Base-by-base conservation (phyloP, 202 grass and related monocot species). In the Dendrocalamus latiflorus region DNA sequence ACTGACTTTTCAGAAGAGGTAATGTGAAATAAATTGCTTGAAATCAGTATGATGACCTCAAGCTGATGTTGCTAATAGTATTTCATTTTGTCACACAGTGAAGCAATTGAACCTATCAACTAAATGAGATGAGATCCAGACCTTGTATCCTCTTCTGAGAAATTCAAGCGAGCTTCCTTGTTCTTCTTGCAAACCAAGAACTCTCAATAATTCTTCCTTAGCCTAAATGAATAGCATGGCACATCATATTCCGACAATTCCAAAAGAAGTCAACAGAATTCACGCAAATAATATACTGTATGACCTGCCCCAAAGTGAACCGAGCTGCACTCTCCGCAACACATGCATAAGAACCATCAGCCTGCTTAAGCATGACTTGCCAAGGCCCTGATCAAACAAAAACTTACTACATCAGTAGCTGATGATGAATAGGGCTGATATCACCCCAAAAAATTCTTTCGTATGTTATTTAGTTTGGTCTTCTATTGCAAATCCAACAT, bases 111-210 rank as follows among this genome's bases (percentile, higher is more conserved):
- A 26, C 22, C 1, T 55, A 65, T 22, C 22, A 65, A 48, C 22
- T 28, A n/a, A 64, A 33, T 68, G 66, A 47, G 28, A 84, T 34
- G 43, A 70, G 59, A 83, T 61, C 4, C 61, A 62, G 43, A 98
- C 95, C 95, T 98, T 98, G 80, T 93, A 95, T 88, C 95, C 95
- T 85, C 87, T 93, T 90, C 95, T 94, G 65, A 98, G 85, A 61
- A 98, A 98, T 89, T 98, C 85, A 66, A 98, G 87, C 45, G 87
- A 87, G 83, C 93, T 98, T 83, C 95, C 95, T 89, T 89, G 50
- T 83, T 98, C 92, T 75, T 98, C 95, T 93, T 98, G 92, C 80
- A 98, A 82, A 24, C 95, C 95, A 43, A 98, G 86, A 77, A 98
- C 89, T 83, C 95, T 91, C 47, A 98, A 49, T 10, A 98, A 85